These are phyloP conservation scores for Scleroderma bovista DNA, from an alignment of 768 basidiomycete species.

Conservation along the genomic window DNA sequence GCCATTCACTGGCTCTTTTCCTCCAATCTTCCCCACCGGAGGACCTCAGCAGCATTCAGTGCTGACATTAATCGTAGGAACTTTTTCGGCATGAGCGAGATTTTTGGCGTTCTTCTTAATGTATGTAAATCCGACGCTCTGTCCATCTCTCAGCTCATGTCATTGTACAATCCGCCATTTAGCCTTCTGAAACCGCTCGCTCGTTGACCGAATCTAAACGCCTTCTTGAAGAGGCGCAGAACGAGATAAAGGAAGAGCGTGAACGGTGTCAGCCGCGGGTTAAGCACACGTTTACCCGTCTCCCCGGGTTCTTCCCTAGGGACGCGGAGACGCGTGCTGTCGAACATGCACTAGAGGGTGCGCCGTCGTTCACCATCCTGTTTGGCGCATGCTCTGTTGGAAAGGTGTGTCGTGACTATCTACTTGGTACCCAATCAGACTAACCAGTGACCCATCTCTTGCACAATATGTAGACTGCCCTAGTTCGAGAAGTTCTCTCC, in stretches of 20 bases:
- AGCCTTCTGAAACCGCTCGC: slow-evolving; percentile 77
- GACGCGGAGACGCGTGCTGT: slow-evolving; percentile 61
- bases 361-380: slow-evolving; percentile 75
- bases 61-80: slow-evolving; percentile 60
- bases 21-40: slow-evolving; percentile 60
- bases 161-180: slow-evolving; percentile 5
- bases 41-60: slow-evolving; percentile 54
- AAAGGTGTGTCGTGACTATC: slow-evolving; percentile 43
- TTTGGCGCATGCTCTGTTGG: slow-evolving; percentile 81
- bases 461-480: slow-evolving; percentile 49
- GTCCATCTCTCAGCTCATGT: slow-evolving; percentile 6
- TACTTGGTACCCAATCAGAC: slow-evolving; percentile 1
- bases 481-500: slow-evolving; percentile 73
- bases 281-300: slow-evolving; percentile 72
- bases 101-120: slow-evolving; percentile 68
- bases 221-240: slow-evolving; percentile 71
- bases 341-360: slow-evolving; percentile 56
- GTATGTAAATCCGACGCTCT: slow-evolving; percentile 36
- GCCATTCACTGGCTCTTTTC: slow-evolving; percentile 73
- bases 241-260: slow-evolving; percentile 64
- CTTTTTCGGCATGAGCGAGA: slow-evolving; percentile 77
- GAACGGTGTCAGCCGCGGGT: slow-evolving; percentile 62
- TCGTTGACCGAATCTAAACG: slow-evolving; percentile 74
- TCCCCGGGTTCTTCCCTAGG: slow-evolving; percentile 71
- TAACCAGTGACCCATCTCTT: background rate